Evolutionary conservation across 371 early-diverging fungal species (phyloP).

Genomic region (Basidiobolus heterosporus): DNA sequence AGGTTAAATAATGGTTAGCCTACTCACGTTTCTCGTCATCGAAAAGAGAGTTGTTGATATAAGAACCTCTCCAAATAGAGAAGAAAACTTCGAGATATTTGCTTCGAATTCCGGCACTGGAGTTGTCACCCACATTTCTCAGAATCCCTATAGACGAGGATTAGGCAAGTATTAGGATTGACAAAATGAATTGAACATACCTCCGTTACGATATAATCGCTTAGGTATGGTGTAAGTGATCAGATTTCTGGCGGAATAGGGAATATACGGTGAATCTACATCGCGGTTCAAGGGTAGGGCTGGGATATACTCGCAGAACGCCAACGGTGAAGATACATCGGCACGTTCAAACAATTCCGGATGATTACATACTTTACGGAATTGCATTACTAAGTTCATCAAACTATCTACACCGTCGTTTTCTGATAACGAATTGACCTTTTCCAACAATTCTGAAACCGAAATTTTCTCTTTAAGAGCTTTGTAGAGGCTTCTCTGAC

Average conservation of each 20-base stretch:
- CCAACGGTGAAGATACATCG: constrained; percentile 57
- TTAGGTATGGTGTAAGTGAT: constrained; percentile 49
- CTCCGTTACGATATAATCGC: constrained; percentile 46
- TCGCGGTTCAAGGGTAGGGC: constrained; percentile 48
- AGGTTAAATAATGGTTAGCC: background rate
- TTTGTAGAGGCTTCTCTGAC: constrained; percentile 65
- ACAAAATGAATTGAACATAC: constrained; percentile 30
- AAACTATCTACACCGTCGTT: constrained; percentile 53
- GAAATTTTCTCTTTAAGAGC: constrained; percentile 70
- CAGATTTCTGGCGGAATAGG: constrained; percentile 41
- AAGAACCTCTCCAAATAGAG: constrained; percentile 13
- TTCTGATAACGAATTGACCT: constrained; percentile 40
- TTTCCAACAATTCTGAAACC: constrained; percentile 60
- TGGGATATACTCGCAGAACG: constrained; percentile 35
- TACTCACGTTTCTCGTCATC: constrained; percentile 9
- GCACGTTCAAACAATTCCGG: constrained; percentile 95
- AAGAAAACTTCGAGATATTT: constrained; percentile 30
- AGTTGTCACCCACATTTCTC: constrained; percentile 19
- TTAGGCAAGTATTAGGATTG: constrained; percentile 29
- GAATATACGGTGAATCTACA: constrained; percentile 28
- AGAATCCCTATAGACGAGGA: constrained; percentile 2
- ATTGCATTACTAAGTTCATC: constrained; percentile 94
- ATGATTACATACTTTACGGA: constrained; percentile 93
- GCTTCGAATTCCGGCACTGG: constrained; percentile 28
- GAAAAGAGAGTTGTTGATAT: constrained; percentile 4